A percentile compares a stretch with the other conserved stretches of the same genome.
Conservation (phyloP, 2,329 filamentous ascomycete genomes). For the Ascosphaera apis region DNA sequence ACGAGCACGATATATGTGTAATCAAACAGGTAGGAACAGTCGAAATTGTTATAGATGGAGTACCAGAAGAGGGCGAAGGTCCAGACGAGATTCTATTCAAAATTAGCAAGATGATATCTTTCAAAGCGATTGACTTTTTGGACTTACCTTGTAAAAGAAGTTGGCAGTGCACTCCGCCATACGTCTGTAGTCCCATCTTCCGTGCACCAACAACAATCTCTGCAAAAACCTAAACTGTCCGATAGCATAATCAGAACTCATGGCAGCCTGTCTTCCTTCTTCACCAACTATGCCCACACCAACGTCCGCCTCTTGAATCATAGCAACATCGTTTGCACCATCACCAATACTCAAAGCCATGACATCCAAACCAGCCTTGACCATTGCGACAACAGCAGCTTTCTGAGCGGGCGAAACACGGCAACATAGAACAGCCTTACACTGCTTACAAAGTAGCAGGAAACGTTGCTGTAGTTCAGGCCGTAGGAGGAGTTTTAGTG, state of each 20-base stretch:
- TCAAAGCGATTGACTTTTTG: neutral
- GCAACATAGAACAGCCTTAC: constrained; percentile 88
- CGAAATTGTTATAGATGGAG: constrained; percentile 84
- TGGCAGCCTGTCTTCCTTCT: constrained; percentile 76
- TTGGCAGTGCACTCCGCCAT: constrained; percentile 87
- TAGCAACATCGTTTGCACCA: constrained; percentile 86
- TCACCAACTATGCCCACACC: constrained; percentile 87
- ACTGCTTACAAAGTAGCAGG: constrained; percentile 84
- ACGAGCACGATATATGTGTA: constrained; percentile 95
- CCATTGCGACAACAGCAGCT: constrained; percentile 87
- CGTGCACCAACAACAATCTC: constrained; percentile 68
- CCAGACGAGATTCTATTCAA: constrained; percentile 70
- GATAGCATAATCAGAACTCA: constrained; percentile 92
- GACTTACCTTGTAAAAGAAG: constrained; percentile 82
- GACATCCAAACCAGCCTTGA: constrained; percentile 82
- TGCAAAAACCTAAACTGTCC: constrained; percentile 81
- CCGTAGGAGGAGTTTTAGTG: constrained; percentile 65
- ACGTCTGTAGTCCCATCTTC: constrained; percentile 87
- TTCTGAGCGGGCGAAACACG: constrained; percentile 94
- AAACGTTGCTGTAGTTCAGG: constrained; percentile 77
- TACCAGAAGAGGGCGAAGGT: constrained; percentile 95
- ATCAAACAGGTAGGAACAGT: constrained; percentile 91
- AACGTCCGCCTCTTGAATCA: constrained; percentile 96
- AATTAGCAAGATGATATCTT: constrained; percentile 6
- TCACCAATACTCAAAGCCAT: constrained; percentile 90